These are phyloP conservation scores for Fusarium sterilihyphosum DNA, from an alignment of 2,329 filamentous ascomycete genomes.

Conservation along the genomic window DNA sequence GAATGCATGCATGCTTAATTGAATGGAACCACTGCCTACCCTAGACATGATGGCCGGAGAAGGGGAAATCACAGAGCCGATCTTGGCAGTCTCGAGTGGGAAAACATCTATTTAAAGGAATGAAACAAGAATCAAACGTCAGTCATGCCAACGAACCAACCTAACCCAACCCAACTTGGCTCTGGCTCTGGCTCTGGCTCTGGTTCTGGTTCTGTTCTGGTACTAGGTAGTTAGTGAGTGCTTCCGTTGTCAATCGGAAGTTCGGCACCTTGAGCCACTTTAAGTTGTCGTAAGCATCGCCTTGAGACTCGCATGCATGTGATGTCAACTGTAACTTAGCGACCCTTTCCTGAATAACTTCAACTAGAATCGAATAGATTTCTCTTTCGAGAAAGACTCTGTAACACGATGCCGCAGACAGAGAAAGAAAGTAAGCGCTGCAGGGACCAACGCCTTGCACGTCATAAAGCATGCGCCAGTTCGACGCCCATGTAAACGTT, in stretches of 20 bases:
- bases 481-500: neutral
- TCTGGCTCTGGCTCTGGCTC: neutral
- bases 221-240: neutral
- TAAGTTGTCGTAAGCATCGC: conserved; percentile 25
- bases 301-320: neutral
- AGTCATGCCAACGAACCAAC: neutral
- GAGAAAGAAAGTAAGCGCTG: neutral
- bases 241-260: conserved; percentile 17
- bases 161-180: too few relatives aligned
- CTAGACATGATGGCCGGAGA: neutral
- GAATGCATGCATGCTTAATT: neutral
- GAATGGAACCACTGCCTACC: neutral
- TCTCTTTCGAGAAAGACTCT: neutral
- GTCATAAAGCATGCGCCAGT: conserved; percentile 1
- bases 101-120: neutral
- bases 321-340: neutral
- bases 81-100: neutral
- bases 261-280: conserved; percentile 21
- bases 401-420: neutral
- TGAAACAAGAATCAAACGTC: neutral
- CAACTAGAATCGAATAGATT: neutral
- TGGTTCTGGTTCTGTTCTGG: neutral
- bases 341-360: neutral
- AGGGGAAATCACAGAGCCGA: neutral
- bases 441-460: conserved; percentile 8